Conservation (phyloP, 2,329 filamentous ascomycete species). For the Fusarium neocosmosporiellum region DNA sequence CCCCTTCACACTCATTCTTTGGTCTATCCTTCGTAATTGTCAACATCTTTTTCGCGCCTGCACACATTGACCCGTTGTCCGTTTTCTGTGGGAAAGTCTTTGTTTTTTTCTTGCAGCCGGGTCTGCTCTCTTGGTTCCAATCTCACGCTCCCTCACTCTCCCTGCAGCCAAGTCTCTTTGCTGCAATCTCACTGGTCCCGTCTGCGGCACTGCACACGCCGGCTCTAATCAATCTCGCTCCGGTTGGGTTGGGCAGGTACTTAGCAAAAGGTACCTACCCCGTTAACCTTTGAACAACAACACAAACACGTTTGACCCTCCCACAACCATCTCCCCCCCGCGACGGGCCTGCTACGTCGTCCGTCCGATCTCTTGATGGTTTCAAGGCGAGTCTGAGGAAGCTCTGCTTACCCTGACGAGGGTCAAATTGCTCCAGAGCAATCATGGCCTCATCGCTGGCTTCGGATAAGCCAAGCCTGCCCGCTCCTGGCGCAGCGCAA, state of each 20-base stretch:
- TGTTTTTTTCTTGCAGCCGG: constrained; percentile 40
- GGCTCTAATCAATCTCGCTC: constrained; percentile 38
- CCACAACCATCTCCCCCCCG: constrained; percentile 27
- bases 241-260: constrained; percentile 14
- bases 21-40: background rate
- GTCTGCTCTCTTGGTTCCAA: constrained; percentile 41
- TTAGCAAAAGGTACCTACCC: constrained; percentile 32
- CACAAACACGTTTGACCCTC: constrained; percentile 32
- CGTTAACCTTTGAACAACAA: constrained; percentile 30
- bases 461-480: constrained; percentile 56
- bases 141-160: constrained; percentile 35
- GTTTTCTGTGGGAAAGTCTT: constrained; percentile 21
- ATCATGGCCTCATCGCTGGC: constrained; percentile 59
- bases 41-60: background rate
- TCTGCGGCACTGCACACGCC: constrained; percentile 27
- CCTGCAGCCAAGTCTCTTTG: constrained; percentile 33
- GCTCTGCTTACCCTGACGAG: constrained; percentile 33
- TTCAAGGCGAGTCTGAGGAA: constrained; percentile 42
- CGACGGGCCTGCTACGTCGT: constrained; percentile 44
- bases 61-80: background rate
- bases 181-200: constrained; percentile 37
- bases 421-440: constrained; percentile 34
- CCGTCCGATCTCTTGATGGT: constrained; percentile 44
- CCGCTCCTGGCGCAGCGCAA: constrained; percentile 49
- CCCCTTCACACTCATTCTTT: constrained; percentile 25